Conservation (phyloP, 2,329 filamentous ascomycete species). For the Phyllosticta citribraziliensis region DNA sequence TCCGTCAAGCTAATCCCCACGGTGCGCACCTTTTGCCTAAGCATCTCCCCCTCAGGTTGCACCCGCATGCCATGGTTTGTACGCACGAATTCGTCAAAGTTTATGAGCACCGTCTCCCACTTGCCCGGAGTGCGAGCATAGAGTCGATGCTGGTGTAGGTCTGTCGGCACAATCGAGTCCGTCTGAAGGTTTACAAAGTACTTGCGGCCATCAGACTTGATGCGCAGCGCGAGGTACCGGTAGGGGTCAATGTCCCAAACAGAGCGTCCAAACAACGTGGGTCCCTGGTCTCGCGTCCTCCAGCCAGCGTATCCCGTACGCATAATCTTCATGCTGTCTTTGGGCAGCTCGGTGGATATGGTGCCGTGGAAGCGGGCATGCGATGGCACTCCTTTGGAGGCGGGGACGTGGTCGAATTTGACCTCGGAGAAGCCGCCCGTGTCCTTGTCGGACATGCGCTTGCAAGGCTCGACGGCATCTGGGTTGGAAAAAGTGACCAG, state of each 20-base stretch:
- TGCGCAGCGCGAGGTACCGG: slow-evolving; percentile 71
- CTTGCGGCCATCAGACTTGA: slow-evolving; percentile 82
- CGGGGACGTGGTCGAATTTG: slow-evolving; percentile 54
- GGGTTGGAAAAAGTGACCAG: slow-evolving; percentile 53
- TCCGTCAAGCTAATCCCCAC: slow-evolving; percentile 86
- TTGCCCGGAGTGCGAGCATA: slow-evolving; percentile 68
- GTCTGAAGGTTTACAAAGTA: slow-evolving; percentile 96
- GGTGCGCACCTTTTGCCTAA: slow-evolving; percentile 75
- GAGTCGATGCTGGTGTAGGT: slow-evolving; percentile 87
- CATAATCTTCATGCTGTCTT: slow-evolving; percentile 61
- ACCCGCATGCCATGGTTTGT: slow-evolving; percentile 89
- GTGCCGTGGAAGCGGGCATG: slow-evolving; percentile 77
- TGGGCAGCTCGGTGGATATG: slow-evolving; percentile 78
- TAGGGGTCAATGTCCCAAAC: slow-evolving; percentile 89
- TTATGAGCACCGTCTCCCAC: slow-evolving; percentile 93
- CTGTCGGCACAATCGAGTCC: slow-evolving; percentile 85
- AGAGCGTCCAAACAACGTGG: slow-evolving; percentile 75
- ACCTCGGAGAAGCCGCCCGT: slow-evolving; percentile 79
- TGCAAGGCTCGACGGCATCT: slow-evolving; percentile 40
- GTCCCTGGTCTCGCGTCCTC: slow-evolving; percentile 65
- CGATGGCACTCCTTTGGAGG: slow-evolving; percentile 40
- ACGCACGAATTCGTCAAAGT: slow-evolving; percentile 85
- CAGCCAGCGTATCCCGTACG: slow-evolving; percentile 84
- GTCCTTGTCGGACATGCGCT: slow-evolving; percentile 76
- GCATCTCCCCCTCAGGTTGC: slow-evolving; percentile 83